Conservation (phyloP, 2,329 filamentous ascomycete genomes). For the Aspergillus viridinutans region DNA sequence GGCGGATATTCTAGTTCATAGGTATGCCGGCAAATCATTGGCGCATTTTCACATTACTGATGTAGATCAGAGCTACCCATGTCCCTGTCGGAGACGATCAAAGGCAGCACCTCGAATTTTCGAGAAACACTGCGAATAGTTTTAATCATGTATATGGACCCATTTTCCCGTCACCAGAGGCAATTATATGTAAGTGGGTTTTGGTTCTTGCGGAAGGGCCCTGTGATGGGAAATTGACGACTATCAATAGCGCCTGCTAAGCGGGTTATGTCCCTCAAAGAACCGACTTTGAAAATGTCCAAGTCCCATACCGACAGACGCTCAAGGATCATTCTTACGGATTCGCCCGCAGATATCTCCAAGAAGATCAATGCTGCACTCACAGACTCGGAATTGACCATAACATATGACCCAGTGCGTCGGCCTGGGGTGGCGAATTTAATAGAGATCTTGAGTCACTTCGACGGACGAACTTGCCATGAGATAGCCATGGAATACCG, state of each 20-base stretch:
- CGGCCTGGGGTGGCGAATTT: constrained; percentile 87
- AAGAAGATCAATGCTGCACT: constrained; percentile 68
- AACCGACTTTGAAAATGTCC: constrained; percentile 84
- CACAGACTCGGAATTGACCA: constrained; percentile 66
- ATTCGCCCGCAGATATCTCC: constrained; percentile 59
- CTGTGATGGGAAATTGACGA: constrained; percentile 1
- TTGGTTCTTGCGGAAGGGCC: neutral
- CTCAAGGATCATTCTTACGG: constrained; percentile 80
- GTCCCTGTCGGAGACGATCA: constrained; percentile 98
- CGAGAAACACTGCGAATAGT: constrained; percentile 75
- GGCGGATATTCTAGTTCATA: constrained; percentile 85
- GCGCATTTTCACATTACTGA: constrained; percentile 11
- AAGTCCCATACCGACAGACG: constrained; percentile 71
- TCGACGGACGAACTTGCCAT: constrained; percentile 47
- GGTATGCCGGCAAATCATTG: constrained; percentile 41
- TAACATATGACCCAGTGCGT: constrained; percentile 66
- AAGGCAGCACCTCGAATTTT: constrained; percentile 87
- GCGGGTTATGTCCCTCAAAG: constrained; percentile 82
- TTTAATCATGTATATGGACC: constrained; percentile 74
- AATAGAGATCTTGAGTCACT: constrained; percentile 70
- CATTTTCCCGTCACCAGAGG: constrained; percentile 63
- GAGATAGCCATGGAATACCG: constrained; percentile 47
- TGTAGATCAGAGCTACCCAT: constrained; percentile 66
- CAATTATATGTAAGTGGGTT: constrained; percentile 62
- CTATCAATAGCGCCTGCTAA: constrained; percentile 62